phyloP scores from a whole-genome alignment of 148 eudicot species.

The Heliosperma pusillum region DNA sequence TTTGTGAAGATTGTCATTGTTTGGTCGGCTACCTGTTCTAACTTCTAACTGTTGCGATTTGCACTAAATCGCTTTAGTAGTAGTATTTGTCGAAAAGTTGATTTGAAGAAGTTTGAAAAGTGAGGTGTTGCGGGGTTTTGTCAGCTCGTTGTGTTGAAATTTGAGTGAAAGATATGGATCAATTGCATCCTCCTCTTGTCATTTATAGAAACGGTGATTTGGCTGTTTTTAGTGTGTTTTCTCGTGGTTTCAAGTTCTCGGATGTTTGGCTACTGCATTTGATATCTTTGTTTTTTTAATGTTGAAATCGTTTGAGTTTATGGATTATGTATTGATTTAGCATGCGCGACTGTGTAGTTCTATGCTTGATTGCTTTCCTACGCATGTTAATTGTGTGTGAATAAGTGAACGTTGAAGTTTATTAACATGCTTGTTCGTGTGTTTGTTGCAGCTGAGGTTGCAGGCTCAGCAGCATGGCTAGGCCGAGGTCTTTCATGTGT shows the following conservation, averaged over 20 bases:
- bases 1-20: background rate
- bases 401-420: background rate
- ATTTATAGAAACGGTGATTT: constrained; percentile 39
- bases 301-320: background rate
- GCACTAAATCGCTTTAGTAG: constrained; percentile 5
- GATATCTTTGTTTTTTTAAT: background rate
- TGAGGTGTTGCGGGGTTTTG: constrained; percentile 15
- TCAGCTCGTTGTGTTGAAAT: constrained; percentile 13
- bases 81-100: background rate
- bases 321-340: no score
- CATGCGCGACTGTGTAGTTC: no score
- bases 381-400: background rate
- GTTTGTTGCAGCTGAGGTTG: constrained; percentile 76
- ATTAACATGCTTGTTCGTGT: constrained; percentile 18
- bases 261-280: constrained; percentile 1
- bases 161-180: constrained; percentile 30
- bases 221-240: constrained; percentile 11
- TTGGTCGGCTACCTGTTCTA: constrained; percentile 23
- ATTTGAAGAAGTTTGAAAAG: background rate
- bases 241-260: background rate
- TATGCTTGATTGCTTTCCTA: background rate
- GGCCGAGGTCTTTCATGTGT: constrained; percentile 98
- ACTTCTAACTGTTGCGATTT: constrained; percentile 1
- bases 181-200: constrained; percentile 35
- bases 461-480: constrained; percentile 99